Evolutionary conservation across 306 rosid genomes (phyloP), one percentile per base, ranked within the genome.

Genomic region (Vigna reflexopilosa): DNA sequence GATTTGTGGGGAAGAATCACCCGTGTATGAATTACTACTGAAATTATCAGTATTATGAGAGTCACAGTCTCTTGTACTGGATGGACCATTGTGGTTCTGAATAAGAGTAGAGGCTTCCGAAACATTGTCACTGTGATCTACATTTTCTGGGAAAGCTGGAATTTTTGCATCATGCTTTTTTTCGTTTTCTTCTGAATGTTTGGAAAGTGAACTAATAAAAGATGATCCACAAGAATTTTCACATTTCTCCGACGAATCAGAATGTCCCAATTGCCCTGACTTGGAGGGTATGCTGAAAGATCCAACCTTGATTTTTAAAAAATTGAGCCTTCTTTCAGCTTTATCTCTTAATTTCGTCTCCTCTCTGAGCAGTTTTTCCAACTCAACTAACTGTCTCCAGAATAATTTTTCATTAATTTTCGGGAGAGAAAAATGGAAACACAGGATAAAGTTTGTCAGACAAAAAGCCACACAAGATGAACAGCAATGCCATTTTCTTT

Each of bases 311-410:
- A 81, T 87, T 85, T 47, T 92, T 30, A 94, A 83, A 67, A 77
- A 72, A 38, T 55, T 78, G 57, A 92, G 95, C 90, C 84, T 94
- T 81, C 77, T 92, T 79, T 90, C 89, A 14, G 95, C 92, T 86
- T 65, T 90, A 70, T 91, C 83, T 86, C 86, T 92, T 65, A 87
- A 51, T 45, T 79, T 83, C 19, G 76, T 86, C 92, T 90, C 97
- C 75, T 88, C 82, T 63, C 79, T 88, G 7, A 94, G 80, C 78
- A 70, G 56, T 6, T 83, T 89, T 79, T 89, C 94, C 64, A 94
- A 73, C 67, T 90, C 97, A 72, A 63, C 70, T 85, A 93, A 77
- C 98, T 94, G 85, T 72, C 48, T 65, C 50, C 69, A 50, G 59
- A 55, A 75, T 3, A 34, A 20, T 6, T 73, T 57, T 47, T 63